Percentiles rank a stretch among this genome's conserved stretches.
phyloP scores from a whole-genome alignment of 1,284 basidiomycete species.

The Marasmius sp. region DNA sequence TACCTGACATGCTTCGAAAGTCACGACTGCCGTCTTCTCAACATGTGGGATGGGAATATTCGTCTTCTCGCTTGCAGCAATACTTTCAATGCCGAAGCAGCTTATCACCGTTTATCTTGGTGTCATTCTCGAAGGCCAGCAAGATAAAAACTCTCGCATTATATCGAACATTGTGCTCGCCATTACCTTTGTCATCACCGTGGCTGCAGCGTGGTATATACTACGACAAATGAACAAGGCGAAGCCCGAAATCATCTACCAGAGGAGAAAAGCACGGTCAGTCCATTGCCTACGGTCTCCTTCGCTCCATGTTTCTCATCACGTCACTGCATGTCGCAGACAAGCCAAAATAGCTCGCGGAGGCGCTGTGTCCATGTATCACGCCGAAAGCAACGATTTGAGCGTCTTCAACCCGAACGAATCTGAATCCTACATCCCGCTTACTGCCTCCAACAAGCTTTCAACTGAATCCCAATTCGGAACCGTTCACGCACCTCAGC shows the following conservation, averaged over 20 bases:
- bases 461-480: conserved; percentile 35
- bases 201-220: conserved; percentile 84
- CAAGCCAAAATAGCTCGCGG: conserved; percentile 47
- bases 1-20: conserved; percentile 22
- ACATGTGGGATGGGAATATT: conserved; percentile 65
- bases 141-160: conserved; percentile 25
- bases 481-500: conserved; percentile 37
- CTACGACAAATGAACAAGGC: conserved; percentile 73
- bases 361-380: conserved; percentile 18
- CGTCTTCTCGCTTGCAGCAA: conserved; percentile 55
- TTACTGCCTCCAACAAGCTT: conserved; percentile 39
- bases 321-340: conserved; percentile 23
- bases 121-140: conserved; percentile 4
- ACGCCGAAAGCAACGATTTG: conserved; percentile 29
- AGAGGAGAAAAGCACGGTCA: conserved; percentile 67
- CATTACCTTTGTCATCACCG: conserved; percentile 69
- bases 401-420: conserved; percentile 28
- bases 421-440: conserved; percentile 42
- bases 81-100: conserved; percentile 65
- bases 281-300: conserved; percentile 19
- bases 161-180: conserved; percentile 65
- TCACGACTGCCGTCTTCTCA: conserved; percentile 64
- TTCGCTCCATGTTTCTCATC: not conserved
- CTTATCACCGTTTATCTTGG: conserved; percentile 62
- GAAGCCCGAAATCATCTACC: conserved; percentile 74